phyloP scores from a whole-genome alignment of 2,329 filamentous ascomycete species.

The Fusarium citri region DNA sequence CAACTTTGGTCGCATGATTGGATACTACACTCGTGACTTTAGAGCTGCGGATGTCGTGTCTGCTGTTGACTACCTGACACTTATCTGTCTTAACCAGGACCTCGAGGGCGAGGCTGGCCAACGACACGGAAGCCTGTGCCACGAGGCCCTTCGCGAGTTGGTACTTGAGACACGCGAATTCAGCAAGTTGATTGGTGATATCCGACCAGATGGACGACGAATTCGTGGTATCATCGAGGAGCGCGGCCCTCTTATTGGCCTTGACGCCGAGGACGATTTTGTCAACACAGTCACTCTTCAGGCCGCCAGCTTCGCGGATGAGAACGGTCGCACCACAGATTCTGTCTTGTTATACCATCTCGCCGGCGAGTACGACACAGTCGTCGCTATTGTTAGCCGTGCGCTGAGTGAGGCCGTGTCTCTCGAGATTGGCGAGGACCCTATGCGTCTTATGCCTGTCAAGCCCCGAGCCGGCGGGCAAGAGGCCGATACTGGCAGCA shows the following conservation, averaged over 20 bases:
- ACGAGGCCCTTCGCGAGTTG: conserved; percentile 91
- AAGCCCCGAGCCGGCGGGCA: conserved; percentile 71
- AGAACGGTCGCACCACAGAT: conserved; percentile 92
- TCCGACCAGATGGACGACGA: conserved; percentile 84
- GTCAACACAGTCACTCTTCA: conserved; percentile 92
- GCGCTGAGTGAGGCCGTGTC: conserved; percentile 90
- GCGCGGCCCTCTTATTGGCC: conserved; percentile 81
- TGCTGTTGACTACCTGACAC: conserved; percentile 90
- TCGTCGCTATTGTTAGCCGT: conserved; percentile 90
- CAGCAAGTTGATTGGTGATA: conserved; percentile 91
- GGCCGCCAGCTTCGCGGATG: conserved; percentile 91
- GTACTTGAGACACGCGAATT: conserved; percentile 98
- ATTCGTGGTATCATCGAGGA: conserved; percentile 90
- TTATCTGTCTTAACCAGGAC: conserved; percentile 93
- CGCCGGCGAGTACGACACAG: conserved; percentile 93
- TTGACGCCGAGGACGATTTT: conserved; percentile 84
- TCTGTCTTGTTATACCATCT: conserved; percentile 95
- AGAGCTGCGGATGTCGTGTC: conserved; percentile 88
- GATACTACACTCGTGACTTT: conserved; percentile 96
- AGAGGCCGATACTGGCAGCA: conserved; percentile 61
- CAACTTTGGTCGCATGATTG: conserved; percentile 93
- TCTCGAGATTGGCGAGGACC: conserved; percentile 84
- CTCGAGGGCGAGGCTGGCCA: conserved; percentile 78
- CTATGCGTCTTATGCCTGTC: conserved; percentile 81
- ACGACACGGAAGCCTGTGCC: conserved; percentile 84